Conservation (phyloP, 1,139 yeast species). For the Casaregolazyma lundiana region DNA sequence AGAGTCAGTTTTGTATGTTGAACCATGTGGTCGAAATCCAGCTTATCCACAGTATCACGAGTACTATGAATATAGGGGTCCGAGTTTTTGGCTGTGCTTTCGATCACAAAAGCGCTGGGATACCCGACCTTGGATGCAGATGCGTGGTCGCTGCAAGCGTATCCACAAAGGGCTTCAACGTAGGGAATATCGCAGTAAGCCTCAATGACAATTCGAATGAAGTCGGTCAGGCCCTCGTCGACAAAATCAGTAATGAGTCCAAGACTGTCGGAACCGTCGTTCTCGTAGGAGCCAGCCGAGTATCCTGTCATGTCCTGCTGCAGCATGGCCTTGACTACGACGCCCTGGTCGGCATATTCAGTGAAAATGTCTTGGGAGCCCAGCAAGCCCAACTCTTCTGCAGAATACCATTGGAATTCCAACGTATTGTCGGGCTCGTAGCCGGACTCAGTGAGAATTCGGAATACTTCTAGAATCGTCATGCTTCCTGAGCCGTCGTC, state of each 20-base stretch:
- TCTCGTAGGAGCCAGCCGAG: constrained; percentile 50
- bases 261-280: constrained; percentile 62
- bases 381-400: constrained; percentile 88
- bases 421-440: constrained; percentile 65
- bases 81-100: constrained; percentile 58
- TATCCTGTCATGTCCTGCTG: constrained; percentile 97
- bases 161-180: constrained; percentile 77
- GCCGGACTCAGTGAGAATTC: constrained; percentile 48
- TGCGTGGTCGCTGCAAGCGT: constrained; percentile 91
- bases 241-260: constrained; percentile 80
- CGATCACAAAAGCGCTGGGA: constrained; percentile 80
- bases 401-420: constrained; percentile 92
- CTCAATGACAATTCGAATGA: constrained; percentile 56
- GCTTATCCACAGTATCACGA: constrained; percentile 74
- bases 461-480: constrained; percentile 69
- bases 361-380: constrained; percentile 81
- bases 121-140: constrained; percentile 78
- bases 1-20: constrained; percentile 75
- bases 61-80: constrained; percentile 72
- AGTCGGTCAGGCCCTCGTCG: constrained; percentile 53
- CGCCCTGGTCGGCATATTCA: constrained; percentile 44
- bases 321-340: constrained; percentile 70
- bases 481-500: constrained; percentile 91
- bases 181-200: constrained; percentile 63
- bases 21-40: constrained; percentile 69